Percentiles rank a stretch among this genome's conserved stretches.
These are phyloP conservation scores for Lactarius indigo DNA, from an alignment of 768 basidiomycete genomes.

Conservation along the genomic window DNA sequence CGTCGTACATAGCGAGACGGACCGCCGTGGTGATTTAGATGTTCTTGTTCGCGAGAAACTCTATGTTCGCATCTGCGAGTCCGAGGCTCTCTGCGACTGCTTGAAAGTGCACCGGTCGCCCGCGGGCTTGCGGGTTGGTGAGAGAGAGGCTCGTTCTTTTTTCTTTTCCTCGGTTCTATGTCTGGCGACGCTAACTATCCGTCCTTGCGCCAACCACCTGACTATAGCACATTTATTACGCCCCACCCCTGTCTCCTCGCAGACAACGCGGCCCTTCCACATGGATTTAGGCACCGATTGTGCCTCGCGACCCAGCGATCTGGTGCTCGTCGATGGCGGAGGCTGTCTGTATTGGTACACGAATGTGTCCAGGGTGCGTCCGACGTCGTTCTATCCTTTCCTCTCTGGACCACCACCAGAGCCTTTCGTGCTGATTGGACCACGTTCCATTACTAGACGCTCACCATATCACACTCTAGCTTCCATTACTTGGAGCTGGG, in stretches of 20 bases:
- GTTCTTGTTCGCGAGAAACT: constrained; percentile 52
- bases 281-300: constrained; percentile 74
- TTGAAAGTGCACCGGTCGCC: constrained; percentile 49
- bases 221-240: neutral
- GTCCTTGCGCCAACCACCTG: neutral
- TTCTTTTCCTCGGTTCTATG: neutral
- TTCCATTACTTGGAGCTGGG: constrained; percentile 63
- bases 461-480: constrained; percentile 53
- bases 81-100: constrained; percentile 56
- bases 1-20: neutral
- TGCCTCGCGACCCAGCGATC: constrained; percentile 50
- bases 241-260: constrained; percentile 13
- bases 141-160: constrained; percentile 42
- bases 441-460: constrained; percentile 44
- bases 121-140: constrained; percentile 57
- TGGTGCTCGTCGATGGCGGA: constrained; percentile 72
- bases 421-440: neutral
- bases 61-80: constrained; percentile 73
- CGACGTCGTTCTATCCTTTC: neutral
- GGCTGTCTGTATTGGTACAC: constrained; percentile 70
- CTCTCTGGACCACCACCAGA: neutral
- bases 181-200: neutral
- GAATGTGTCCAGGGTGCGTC: constrained; percentile 70
- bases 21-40: neutral
- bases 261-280: constrained; percentile 87